Base-by-base conservation (phyloP, 2,329 filamentous ascomycete species). In the Microdochium trichocladiopsis region DNA sequence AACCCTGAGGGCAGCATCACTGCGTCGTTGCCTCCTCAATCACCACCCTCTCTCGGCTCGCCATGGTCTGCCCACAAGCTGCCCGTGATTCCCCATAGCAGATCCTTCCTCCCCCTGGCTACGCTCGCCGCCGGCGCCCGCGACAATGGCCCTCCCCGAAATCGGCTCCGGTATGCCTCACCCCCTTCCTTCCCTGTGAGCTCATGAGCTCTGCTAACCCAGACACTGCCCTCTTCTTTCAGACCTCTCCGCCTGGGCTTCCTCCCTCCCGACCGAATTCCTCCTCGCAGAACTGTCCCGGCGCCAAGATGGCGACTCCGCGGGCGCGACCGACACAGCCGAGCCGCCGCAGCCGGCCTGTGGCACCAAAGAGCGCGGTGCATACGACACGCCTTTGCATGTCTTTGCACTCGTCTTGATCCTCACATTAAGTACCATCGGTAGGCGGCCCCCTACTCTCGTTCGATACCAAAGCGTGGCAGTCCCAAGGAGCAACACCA, bases 401-500 rank as follows among this genome's bases (percentile, higher is more conserved):
- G 78, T 89, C 50, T 79, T 83, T 61, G 86, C 86, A 45, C 68
- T 90, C 52, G 72, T 87, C 53, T 69, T 89, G 37, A 87, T 89
- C 52, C 71, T 89, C 50, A 62, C 69, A 0, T 65, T 88, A 52
- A 85, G 82, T 68, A 82, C 78, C 1, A 59, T 80, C 24, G 73
- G 80, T 83, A 71, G 51, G 73, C 52, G 4, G 14, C 12, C 10
- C 5, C 23, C 22, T 9, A 48, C 25, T 22, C n/a, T 25, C 24
- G 53, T 37, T 24, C 41, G 21, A 48, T 37, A n/a, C n/a, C n/a
- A n/a, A n/a, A n/a, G n/a, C 25, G 3, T 43, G n/a, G 31, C 51
- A 11, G 43, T 55, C 28, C 16, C n/a, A n/a, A n/a, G n/a, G 36
- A 47, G 53, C 52, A 48, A 55, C 55, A 52, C 33, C 41, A 45